Conservation (phyloP, 371 early-diverging fungal species). For the Quaeritorhiza haematococci region DNA sequence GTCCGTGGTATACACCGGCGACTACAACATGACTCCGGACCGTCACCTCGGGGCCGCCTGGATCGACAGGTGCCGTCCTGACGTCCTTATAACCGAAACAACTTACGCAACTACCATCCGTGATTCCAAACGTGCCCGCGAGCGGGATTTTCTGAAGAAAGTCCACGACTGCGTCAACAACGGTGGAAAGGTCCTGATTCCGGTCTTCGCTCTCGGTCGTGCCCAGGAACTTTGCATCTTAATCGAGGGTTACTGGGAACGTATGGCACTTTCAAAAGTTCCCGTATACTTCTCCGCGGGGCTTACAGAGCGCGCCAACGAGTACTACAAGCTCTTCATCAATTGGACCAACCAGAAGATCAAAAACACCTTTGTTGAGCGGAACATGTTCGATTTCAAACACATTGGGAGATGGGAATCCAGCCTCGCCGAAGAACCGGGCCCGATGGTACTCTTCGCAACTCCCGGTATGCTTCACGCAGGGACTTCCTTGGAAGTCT, state of each 20-base stretch:
- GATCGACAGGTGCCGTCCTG: slow-evolving; percentile 75
- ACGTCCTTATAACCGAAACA: slow-evolving; percentile 97
- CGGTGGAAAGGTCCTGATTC: slow-evolving; percentile 94
- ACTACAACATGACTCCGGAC: slow-evolving; percentile 99
- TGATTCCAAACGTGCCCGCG: slow-evolving; percentile 74
- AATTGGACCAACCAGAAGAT: slow-evolving; percentile 99
- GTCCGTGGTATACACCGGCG: slow-evolving; percentile 96
- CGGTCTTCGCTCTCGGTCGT: slow-evolving; percentile 98
- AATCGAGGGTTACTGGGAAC: slow-evolving; percentile 95
- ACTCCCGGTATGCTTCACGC: slow-evolving; percentile 99
- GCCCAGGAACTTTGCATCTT: slow-evolving; percentile 99
- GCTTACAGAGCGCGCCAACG: slow-evolving; percentile 97
- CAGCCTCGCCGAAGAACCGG: slow-evolving; percentile 86
- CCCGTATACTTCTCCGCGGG: slow-evolving; percentile 98
- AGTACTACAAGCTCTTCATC: slow-evolving; percentile 97
- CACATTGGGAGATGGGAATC: slow-evolving; percentile 87
- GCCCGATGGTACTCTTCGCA: slow-evolving; percentile 99
- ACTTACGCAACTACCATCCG: slow-evolving; percentile 98
- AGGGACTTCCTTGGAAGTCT: slow-evolving; percentile 94
- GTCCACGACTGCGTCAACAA: slow-evolving; percentile 90
- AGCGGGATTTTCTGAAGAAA: slow-evolving; percentile 86
- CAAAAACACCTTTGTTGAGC: slow-evolving; percentile 83
- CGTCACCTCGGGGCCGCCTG: slow-evolving; percentile 96
- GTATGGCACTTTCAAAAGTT: slow-evolving; percentile 74
- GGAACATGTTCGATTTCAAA: slow-evolving; percentile 97